Evolutionary conservation across 2,329 filamentous ascomycete genomes (phyloP), one percentile per base, ranked within the genome.

Genomic region (Penicillium concentricum): DNA sequence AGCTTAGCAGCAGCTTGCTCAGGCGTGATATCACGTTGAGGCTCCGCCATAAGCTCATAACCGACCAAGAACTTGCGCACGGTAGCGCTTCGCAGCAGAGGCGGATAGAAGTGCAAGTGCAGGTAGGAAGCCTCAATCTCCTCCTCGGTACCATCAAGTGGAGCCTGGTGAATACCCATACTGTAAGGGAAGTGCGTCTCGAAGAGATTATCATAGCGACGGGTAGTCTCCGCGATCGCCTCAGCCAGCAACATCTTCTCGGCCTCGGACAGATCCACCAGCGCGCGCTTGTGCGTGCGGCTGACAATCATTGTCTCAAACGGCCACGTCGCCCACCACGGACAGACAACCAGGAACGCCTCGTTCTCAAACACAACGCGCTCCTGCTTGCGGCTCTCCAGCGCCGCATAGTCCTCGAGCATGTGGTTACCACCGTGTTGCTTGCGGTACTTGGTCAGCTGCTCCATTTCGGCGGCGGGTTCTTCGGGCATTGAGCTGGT

Each of bases 321-420:
- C 0, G 94, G 94, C 94, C 94, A 99, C 18, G 91, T 83, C 0
- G 91, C 94, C 94, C 94, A 99, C 92, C 94, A 99, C 0, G 94
- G 94, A 69, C 92, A 96, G 16, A 97, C 84, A 0, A 92, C 88
- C 41, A 96, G 78, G 74, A 97, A 99, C 0, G 81, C 81, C 12
- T 84, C 84, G 72, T 99, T 99, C 73, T 95, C 87, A 72, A 90
- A 96, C 0, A 99, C 89, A 9, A 96, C 83, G 12, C 94, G 86
- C 76, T 96, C 92, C 64, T 86, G 78, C 77, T 95, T 95, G 66
- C 87, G 82, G 51, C 87, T 79, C 74, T 99, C 94, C 4, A 97
- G 79, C 68, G 86, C 83, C 1, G 89, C 91, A 70, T 97, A 99
- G 75, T 97, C 94, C 18, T 84, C 87, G 7, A 99, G 80, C 65